Evolutionary conservation across 805 yeast genomes (phyloP), one percentile per base, ranked within the genome.

Genomic region (Hanseniaspora singularis): DNA sequence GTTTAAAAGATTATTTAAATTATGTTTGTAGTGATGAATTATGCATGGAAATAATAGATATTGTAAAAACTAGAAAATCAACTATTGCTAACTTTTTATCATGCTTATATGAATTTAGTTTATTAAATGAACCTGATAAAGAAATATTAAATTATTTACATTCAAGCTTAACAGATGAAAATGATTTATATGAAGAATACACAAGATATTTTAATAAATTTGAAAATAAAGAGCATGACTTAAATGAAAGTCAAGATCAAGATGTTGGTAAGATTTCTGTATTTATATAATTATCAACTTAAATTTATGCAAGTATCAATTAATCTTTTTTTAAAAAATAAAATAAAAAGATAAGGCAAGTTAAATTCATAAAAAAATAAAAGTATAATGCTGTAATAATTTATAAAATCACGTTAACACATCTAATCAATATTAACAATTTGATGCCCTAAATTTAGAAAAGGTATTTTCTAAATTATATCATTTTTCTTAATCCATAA

Each of bases 1-100:
- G 30, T 1, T 15, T 41, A 16, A 31, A 32, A 59, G 66, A 7
- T 57, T 48, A 48, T n/a, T 15, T 45, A 9, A 26, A 32, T 4
- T 37, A 20, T 1, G 34, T 16, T 10, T 20, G 32, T 2, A 5
- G 11, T 3, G 26, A 33, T n/a, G 27, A 12, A 4, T 32, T 23
- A 11, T 15, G 22, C 9, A 26, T 27, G 6, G 20, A 28, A 50
- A 56, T 10, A 50, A 51, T 24, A 4, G 38, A 37, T 52, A 53
- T 11, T 28, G 48, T 23, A 33, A 40, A 19, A 51, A 38, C 33
- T 44, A 36, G 19, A n/a, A 36, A 36, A 20, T 12, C 20, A 5
- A 19, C 30, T 15, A 12, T 36, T 14, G 39, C 30, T 12, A 12
- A 3, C 11, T n/a, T 36, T 14, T 24, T 36, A 4, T 23, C 27